These are phyloP conservation scores for Hypoxylon sp. DNA, from an alignment of 2,329 filamentous ascomycete species.

Conservation along the genomic window DNA sequence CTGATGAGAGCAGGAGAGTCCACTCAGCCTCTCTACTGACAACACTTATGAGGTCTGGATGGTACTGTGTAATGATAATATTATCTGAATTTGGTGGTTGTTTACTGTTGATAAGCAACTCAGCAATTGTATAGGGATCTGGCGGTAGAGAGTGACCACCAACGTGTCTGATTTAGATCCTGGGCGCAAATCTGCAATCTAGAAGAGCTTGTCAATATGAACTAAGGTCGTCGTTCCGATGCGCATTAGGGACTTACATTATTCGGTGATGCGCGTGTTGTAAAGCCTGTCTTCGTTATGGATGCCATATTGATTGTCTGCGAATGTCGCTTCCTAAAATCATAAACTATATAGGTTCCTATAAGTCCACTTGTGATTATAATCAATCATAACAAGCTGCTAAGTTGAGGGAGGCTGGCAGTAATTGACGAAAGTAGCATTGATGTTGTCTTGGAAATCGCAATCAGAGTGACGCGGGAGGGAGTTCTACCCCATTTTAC, in stretches of 20 bases:
- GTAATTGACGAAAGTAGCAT: neutral
- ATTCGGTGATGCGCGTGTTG: slow-evolving; percentile 7
- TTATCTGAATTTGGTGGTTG: slow-evolving; percentile 22
- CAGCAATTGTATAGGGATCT: neutral
- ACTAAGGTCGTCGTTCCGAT: neutral
- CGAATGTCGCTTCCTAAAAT: neutral
- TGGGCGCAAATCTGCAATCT: slow-evolving; percentile 25
- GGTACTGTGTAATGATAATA: slow-evolving; percentile 58
- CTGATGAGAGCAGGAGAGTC: slow-evolving; percentile 61
- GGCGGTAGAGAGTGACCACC: slow-evolving; percentile 2
- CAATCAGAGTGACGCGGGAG: neutral
- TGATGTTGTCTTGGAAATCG: neutral
- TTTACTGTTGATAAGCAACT: slow-evolving; percentile 16
- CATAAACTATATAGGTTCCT: neutral
- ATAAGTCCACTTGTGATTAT: neutral
- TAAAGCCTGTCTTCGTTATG: slow-evolving; percentile 29
- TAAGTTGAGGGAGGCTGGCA: neutral
- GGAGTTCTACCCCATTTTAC: neutral
- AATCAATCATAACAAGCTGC: neutral
- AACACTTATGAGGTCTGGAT: slow-evolving; percentile 55
- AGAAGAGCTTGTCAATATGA: slow-evolving; percentile 17
- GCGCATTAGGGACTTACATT: slow-evolving; percentile 11
- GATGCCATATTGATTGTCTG: slow-evolving; percentile 33
- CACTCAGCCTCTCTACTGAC: slow-evolving; percentile 55
- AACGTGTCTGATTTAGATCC: slow-evolving; percentile 18